These are phyloP conservation scores for Suhomyces anneliseae DNA, from an alignment of 1,139 yeast genomes.

Conservation along the genomic window DNA sequence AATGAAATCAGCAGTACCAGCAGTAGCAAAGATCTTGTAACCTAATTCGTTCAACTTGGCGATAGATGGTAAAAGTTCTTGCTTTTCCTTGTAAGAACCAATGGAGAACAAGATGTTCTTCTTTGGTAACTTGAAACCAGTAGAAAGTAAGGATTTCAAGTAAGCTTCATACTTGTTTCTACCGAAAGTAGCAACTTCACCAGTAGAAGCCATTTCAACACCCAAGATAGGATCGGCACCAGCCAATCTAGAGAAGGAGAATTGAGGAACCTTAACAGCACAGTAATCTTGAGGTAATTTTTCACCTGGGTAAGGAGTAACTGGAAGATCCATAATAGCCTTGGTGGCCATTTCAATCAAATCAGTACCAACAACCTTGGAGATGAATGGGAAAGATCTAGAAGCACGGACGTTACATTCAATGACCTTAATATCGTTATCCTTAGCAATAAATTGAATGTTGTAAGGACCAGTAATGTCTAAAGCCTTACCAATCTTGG, in stretches of 20 bases:
- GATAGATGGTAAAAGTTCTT: constrained; percentile 87
- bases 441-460: constrained; percentile 93
- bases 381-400: constrained; percentile 97
- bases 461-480: constrained; percentile 98
- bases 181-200: constrained; percentile 98
- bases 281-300: constrained; percentile 90
- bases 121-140: constrained; percentile 94
- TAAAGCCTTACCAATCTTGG: constrained; percentile 92
- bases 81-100: constrained; percentile 98
- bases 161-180: constrained; percentile 96
- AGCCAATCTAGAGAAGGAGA: constrained; percentile 94
- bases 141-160: constrained; percentile 87
- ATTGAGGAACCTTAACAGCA: constrained; percentile 97
- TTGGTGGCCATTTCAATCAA: constrained; percentile 97
- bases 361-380: constrained; percentile 96
- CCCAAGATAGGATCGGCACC: constrained; percentile 99
- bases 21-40: constrained; percentile 90
- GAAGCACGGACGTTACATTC: constrained; percentile 99
- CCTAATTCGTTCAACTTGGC: constrained; percentile 80
- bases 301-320: constrained; percentile 85
- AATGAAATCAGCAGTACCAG: constrained; percentile 98
- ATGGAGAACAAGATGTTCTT: constrained; percentile 90
- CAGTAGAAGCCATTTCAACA: constrained; percentile 99
- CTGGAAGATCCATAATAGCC: constrained; percentile 88
- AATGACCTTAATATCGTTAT: constrained; percentile 91